phyloP scores from a whole-genome alignment of 2,329 filamentous ascomycete genomes.

The Talaromyces verruculosus region DNA sequence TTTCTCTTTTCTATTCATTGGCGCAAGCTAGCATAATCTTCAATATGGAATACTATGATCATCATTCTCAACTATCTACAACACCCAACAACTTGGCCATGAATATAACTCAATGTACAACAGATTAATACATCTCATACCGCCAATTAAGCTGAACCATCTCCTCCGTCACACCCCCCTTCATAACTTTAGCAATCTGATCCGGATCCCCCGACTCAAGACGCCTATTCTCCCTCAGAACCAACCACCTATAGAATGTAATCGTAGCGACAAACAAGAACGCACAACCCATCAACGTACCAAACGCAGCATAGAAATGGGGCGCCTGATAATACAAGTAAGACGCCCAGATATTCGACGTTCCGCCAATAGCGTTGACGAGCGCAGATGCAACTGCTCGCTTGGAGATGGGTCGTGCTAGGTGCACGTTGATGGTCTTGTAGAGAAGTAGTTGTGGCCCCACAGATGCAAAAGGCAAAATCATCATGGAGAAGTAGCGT shows the following conservation, averaged over 20 bases:
- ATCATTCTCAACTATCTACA: not conserved
- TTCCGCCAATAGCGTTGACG: constrained; percentile 53
- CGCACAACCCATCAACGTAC: constrained; percentile 32
- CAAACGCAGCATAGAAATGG: constrained; percentile 8
- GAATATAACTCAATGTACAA: not conserved
- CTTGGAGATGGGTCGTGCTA: constrained; percentile 56
- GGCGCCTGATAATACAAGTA: not conserved
- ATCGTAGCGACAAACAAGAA: constrained; percentile 28
- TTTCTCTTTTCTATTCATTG: not conserved
- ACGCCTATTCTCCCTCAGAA: constrained; percentile 42
- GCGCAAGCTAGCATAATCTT: constrained; percentile 5
- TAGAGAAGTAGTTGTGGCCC: constrained; percentile 51
- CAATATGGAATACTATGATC: not conserved
- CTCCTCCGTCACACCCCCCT: constrained; percentile 46
- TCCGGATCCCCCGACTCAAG: constrained; percentile 41
- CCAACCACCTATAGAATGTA: constrained; percentile 41
- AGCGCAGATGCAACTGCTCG: constrained; percentile 56
- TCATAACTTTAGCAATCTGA: constrained; percentile 42
- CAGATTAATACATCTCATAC: constrained; percentile 43
- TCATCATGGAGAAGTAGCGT: constrained; percentile 58
- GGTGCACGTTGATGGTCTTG: constrained; percentile 52
- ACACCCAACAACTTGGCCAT: not conserved
- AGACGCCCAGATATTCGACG: constrained; percentile 18
- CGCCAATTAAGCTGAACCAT: constrained; percentile 47
- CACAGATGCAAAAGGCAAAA: constrained; percentile 57